A percentile compares a stretch with the other conserved stretches of the same genome.
Conservation (phyloP, 139 green algal genomes). For the Asterochloris sp. region DNA sequence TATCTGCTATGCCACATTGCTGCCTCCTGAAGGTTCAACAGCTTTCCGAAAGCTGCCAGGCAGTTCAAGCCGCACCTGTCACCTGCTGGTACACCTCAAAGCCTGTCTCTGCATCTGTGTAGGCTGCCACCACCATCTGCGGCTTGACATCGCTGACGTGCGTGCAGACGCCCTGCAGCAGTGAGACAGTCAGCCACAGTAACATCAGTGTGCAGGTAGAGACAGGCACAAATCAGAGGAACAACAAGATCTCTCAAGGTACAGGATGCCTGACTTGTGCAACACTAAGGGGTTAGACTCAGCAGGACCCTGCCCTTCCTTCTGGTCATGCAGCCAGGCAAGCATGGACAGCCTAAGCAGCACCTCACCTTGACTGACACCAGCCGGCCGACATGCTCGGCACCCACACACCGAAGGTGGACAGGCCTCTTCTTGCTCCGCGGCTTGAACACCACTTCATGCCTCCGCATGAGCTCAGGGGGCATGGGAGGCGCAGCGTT, state of each 20-base stretch:
- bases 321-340: background rate
- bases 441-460: constrained; percentile 78
- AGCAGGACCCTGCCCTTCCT: background rate
- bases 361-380: constrained; percentile 69
- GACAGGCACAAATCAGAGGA: background rate
- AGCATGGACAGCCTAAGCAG: background rate
- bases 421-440: constrained; percentile 35
- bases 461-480: constrained; percentile 75
- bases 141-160: constrained; percentile 93
- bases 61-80: constrained; percentile 3
- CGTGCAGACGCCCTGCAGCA: constrained; percentile 83
- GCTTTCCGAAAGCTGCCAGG: no score
- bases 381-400: constrained; percentile 81
- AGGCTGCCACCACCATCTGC: constrained; percentile 86
- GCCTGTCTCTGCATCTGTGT: constrained; percentile 86
- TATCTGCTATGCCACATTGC: no score
- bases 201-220: background rate
- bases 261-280: background rate
- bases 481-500: constrained; percentile 50
- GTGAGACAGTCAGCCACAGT: background rate
- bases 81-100: constrained; percentile 96
- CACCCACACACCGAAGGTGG: constrained; percentile 65
- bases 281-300: background rate
- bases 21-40: no score
- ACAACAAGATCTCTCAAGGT: no score